A percentile compares a stretch with the other conserved stretches of the same genome.
Conservation (phyloP, 441 rosid species). For the Populus hybrid region DNA sequence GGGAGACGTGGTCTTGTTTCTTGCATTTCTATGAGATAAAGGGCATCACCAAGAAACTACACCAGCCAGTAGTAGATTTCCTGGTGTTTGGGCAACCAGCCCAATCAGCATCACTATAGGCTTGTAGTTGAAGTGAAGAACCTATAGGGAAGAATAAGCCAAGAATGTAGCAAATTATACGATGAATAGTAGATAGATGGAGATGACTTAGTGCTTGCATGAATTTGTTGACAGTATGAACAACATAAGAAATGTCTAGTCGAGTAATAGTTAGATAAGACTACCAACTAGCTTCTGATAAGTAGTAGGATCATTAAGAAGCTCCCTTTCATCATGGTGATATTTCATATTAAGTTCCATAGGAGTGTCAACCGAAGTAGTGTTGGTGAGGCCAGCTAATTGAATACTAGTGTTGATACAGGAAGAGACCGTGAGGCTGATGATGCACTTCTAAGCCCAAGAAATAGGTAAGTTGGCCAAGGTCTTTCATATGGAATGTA, state of each 20-base stretch:
- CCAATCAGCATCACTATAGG: no score
- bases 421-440: background rate
- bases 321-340: background rate
- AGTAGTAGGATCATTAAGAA: background rate
- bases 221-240: background rate
- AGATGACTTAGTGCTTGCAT: background rate
- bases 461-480: background rate
- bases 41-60: background rate
- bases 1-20: background rate
- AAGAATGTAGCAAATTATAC: background rate
- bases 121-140: background rate
- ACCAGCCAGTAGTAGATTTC: background rate
- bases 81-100: background rate
- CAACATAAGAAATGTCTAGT: background rate
- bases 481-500: constrained; percentile 3
- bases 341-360: constrained; percentile 3
- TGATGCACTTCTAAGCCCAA: background rate
- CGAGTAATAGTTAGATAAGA: no score
- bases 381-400: background rate
- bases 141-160: background rate
- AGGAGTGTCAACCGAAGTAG: background rate
- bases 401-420: constrained; percentile 1
- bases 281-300: background rate
- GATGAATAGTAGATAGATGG: background rate
- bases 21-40: background rate